Evolutionary conservation across 192 early-diverging fungal species (phyloP), one percentile per base, ranked within the genome.

Genomic region (Polychytrium aggregatum): DNA sequence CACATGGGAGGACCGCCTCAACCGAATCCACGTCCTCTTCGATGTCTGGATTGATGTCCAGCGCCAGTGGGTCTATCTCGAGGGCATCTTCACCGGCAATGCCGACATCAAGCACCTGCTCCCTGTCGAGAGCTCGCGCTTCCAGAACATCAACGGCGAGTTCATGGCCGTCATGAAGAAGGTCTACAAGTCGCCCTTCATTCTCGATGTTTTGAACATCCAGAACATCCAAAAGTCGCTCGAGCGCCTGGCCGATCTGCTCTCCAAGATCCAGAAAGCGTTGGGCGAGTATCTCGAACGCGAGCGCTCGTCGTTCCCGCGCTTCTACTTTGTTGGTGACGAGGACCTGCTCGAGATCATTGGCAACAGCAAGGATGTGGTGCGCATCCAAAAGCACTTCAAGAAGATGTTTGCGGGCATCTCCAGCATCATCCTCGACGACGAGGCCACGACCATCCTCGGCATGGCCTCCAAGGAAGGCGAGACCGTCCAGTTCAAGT

Each of bases 1-100:
- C 2, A 56, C 79, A 13, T 95, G 92, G 92, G 95, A 99, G 61
- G 92, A 98, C 52, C 90, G 91, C 57, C 72, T 99, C 42, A 98
- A 91, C 61, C 82, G 92, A 25, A 78, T 98, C 31, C 91, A 96
- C 56, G 72, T 89, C 29, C 78, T 99, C 34, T 93, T 99, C 60
- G 94, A 99, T 72, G 86, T 97, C 4, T 99, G 97, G 97, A 92
- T 97, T 39, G 94, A 98, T 64, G 97, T 99, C 30, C 97, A 99
- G 70, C 82, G 97, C 34, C 97, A 98, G 60, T 99, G 94, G 93
- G 97, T 99, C 18, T 99, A 99, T 57, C 68, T 99, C 31, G 93
- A 99, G 59, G 97, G 95, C 31, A 97, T 99, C 44, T 99, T 99
- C 58, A 82, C 87, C 33, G 84, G 90, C 44, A 93, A 85, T 46